A percentile compares a stretch with the other conserved stretches of the same genome.
phyloP scores from a whole-genome alignment of 805 yeast genomes.

The Teunomyces tritomae region DNA sequence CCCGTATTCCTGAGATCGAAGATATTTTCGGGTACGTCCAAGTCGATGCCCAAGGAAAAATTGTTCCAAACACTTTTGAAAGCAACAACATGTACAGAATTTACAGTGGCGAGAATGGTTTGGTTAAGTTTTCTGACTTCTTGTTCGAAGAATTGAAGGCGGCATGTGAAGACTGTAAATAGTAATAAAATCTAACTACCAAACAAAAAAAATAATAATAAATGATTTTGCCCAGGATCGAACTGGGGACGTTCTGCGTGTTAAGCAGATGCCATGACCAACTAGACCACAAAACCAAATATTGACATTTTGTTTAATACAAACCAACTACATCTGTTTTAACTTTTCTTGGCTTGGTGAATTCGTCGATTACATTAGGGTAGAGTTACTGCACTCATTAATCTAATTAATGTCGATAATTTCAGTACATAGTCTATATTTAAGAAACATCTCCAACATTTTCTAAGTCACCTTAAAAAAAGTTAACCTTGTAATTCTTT shows the following conservation, averaged over 20 bases:
- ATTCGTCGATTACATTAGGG: no score
- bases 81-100: constrained; percentile 58
- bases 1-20: constrained; percentile 68
- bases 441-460: no score
- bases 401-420: no score
- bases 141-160: constrained; percentile 37
- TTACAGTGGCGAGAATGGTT: constrained; percentile 44
- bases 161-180: constrained; percentile 5
- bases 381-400: no score
- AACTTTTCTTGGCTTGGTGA: no score
- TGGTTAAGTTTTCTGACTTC: constrained; percentile 51
- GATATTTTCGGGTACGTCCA: constrained; percentile 69
- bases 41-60: constrained; percentile 53
- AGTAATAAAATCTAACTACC: not conserved
- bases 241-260: constrained; percentile 99
- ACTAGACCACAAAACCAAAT: constrained; percentile 96
- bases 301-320: not conserved
- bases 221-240: constrained; percentile 99
- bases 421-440: no score
- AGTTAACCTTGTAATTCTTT: no score
- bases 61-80: constrained; percentile 55
- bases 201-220: constrained; percentile 5
- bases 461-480: no score
- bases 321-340: not conserved
- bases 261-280: constrained; percentile 99